Conservation (phyloP, 768 basidiomycete genomes). For the Porphyrellus cyaneotinctus region DNA sequence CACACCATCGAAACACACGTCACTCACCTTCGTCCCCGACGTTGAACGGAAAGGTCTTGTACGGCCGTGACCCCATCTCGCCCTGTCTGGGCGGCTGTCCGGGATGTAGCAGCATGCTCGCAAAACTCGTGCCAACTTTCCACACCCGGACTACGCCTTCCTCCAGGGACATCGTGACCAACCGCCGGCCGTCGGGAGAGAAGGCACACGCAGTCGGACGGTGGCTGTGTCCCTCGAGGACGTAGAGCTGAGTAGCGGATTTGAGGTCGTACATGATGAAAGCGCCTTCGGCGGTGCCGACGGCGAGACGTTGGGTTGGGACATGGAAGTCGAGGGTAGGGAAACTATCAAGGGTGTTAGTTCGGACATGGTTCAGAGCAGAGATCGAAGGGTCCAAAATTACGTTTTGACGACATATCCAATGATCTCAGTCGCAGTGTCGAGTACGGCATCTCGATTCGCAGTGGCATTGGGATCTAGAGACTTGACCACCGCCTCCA, state of each 20-base stretch:
- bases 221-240: constrained; percentile 88
- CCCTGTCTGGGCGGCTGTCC: constrained; percentile 92
- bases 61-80: constrained; percentile 75
- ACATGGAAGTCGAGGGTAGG: constrained; percentile 94
- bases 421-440: constrained; percentile 91
- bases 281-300: constrained; percentile 92
- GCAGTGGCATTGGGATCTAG: constrained; percentile 83
- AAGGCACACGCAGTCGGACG: constrained; percentile 82
- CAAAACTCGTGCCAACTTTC: constrained; percentile 91
- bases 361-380: not conserved
- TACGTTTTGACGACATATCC: constrained; percentile 95
- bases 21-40: constrained; percentile 76
- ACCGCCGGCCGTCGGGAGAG: constrained; percentile 86
- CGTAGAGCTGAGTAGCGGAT: constrained; percentile 90
- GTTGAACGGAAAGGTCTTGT: constrained; percentile 82
- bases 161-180: constrained; percentile 83
- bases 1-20: no score
- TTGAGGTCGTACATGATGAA: constrained; percentile 96
- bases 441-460: constrained; percentile 78
- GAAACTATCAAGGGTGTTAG: constrained; percentile 47
- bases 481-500: constrained; percentile 95
- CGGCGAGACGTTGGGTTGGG: constrained; percentile 80
- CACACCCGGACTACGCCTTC: constrained; percentile 85
- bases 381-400: constrained; percentile 26
- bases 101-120: constrained; percentile 78